Evolutionary conservation across 1,284 basidiomycete genomes (phyloP), one percentile per base, ranked within the genome.

Genomic region (Apiotrichum veenhuisii): DNA sequence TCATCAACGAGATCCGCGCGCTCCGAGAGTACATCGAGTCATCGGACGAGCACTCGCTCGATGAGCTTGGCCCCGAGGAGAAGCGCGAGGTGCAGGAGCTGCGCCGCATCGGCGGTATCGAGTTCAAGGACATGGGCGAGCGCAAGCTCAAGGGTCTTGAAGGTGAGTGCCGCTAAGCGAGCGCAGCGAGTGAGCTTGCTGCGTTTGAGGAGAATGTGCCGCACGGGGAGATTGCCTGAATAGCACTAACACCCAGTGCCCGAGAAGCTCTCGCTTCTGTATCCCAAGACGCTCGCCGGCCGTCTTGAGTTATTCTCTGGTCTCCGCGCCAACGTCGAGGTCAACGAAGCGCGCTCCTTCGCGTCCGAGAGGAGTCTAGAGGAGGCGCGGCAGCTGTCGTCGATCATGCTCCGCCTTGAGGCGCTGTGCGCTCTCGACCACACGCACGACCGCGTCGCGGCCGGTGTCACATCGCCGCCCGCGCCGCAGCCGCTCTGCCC

Each of bases 121-220:
- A 94, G 55, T 82, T 87, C 36, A 71, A 70, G 57, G 82, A 84
- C 37, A 83, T 96, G 26, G 96, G 96, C 23, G 92, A 97, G 75
- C 83, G 87, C 62, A 91, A 91, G 72, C 84, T 98, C 64, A 98
- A 98, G 76, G 95, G 95, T 17, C 81, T 98, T 37, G 93, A 97
- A 77, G 76, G 74, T 75, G 50, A 54, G 71, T 62, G 5, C 15
- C 3, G 23, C 12, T n/a, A n/a, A n/a, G 17, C 26, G 23, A 22
- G 22, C 7, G n/a, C 22, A n/a, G n/a, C n/a, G n/a, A n/a, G n/a
- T n/a, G n/a, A n/a, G n/a, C n/a, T n/a, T n/a, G n/a, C n/a, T n/a
- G n/a, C n/a, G n/a, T n/a, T n/a, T n/a, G n/a, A n/a, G n/a, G n/a
- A n/a, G n/a, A n/a, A n/a, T n/a, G n/a, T n/a, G n/a, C n/a, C n/a